Conservation (phyloP, 2,329 filamentous ascomycete genomes). For the Botrytis medusae region DNA sequence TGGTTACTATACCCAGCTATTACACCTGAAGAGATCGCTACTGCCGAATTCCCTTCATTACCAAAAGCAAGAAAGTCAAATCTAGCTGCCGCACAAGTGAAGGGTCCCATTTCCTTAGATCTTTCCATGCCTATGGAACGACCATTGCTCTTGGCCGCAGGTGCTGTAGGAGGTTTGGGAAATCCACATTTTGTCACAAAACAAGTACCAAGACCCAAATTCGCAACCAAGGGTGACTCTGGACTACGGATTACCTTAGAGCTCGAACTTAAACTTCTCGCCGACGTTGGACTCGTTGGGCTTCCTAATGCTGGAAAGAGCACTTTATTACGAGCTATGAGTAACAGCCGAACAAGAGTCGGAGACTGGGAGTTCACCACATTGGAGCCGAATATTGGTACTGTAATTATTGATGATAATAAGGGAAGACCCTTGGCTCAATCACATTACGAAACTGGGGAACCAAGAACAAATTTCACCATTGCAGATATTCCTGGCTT, state of each 20-base stretch:
- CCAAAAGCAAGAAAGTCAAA: constrained; percentile 56
- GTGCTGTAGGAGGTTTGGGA: constrained; percentile 84
- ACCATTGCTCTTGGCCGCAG: constrained; percentile 82
- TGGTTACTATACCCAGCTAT: constrained; percentile 87
- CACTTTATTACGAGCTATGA: constrained; percentile 83
- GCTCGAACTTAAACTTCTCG: constrained; percentile 90
- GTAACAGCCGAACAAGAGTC: constrained; percentile 82
- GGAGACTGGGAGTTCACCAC: constrained; percentile 98
- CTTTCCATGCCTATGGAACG: constrained; percentile 74
- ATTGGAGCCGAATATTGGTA: constrained; percentile 90
- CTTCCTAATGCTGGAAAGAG: constrained; percentile 96
- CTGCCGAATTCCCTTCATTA: constrained; percentile 56
- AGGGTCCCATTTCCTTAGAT: constrained; percentile 70
- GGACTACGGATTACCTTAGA: constrained; percentile 78
- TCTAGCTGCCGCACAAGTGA: constrained; percentile 60
- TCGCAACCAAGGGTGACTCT: constrained; percentile 81
- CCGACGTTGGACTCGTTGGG: constrained; percentile 91
- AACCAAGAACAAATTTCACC: constrained; percentile 75
- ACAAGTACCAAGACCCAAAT: constrained; percentile 73
- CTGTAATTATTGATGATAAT: constrained; percentile 87
- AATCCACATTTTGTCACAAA: constrained; percentile 90
- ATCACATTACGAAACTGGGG: constrained; percentile 48
- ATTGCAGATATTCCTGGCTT: constrained; percentile 95
- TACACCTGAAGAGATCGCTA: constrained; percentile 66
- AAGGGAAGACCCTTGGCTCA: constrained; percentile 64